Conservation (phyloP, 768 basidiomycete species). For the Russula brevipes region DNA sequence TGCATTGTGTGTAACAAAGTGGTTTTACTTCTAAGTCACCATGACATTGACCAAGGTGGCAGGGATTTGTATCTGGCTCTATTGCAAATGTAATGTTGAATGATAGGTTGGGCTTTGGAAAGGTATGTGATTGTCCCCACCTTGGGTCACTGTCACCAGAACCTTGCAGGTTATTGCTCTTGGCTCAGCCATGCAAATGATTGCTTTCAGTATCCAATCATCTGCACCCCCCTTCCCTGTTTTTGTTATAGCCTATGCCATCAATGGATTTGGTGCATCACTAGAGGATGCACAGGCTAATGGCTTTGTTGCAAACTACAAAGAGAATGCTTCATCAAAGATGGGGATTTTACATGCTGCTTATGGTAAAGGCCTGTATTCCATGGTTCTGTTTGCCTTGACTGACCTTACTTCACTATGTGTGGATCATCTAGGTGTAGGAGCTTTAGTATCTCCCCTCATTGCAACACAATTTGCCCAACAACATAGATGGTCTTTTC, state of each 20-base stretch:
- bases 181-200: conserved; percentile 46
- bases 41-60: conserved; percentile 20
- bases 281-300: conserved; percentile 67
- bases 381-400: not conserved
- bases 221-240: conserved; percentile 60
- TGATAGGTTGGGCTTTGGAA: conserved; percentile 45
- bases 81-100: conserved; percentile 44
- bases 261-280: conserved; percentile 49
- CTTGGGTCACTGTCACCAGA: not conserved
- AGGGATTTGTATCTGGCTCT: conserved; percentile 48
- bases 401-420: not conserved
- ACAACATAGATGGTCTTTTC: conserved; percentile 63
- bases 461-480: conserved; percentile 78
- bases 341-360: conserved; percentile 66
- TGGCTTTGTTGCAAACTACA: conserved; percentile 58
- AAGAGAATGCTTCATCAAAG: conserved; percentile 51
- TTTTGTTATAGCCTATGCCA: conserved; percentile 45
- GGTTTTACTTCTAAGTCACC: not conserved
- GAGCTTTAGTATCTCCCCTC: conserved; percentile 65
- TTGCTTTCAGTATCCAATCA: conserved; percentile 50
- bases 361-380: conserved; percentile 42
- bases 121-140: conserved; percentile 30
- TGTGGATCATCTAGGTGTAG: conserved; percentile 42
- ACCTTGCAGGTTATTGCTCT: conserved; percentile 37
- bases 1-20: conserved; percentile 35